These are phyloP conservation scores for Boletales sp. DNA, from an alignment of 768 basidiomycete species.

Conservation along the genomic window DNA sequence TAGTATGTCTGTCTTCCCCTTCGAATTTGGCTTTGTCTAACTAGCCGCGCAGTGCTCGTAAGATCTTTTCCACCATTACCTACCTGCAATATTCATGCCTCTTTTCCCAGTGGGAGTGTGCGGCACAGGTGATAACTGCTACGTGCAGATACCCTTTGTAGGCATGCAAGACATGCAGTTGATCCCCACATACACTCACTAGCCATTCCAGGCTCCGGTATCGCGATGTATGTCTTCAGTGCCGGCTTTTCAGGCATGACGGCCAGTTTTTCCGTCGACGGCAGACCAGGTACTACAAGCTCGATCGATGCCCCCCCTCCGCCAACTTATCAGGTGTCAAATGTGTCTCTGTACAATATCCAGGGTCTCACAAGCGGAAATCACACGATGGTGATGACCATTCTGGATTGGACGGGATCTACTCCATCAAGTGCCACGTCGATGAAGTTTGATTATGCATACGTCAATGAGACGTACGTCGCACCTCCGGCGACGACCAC, in stretches of 20 bases:
- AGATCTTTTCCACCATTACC: neutral
- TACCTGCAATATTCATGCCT: neutral
- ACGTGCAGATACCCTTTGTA: conserved; percentile 17
- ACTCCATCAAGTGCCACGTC: conserved; percentile 1
- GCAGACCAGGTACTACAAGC: conserved; percentile 1
- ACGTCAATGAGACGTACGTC: conserved; percentile 21
- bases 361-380: conserved; percentile 15
- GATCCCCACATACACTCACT: neutral
- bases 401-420: conserved; percentile 16
- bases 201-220: conserved; percentile 18
- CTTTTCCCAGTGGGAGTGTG: conserved; percentile 15
- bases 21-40: neutral
- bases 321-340: conserved; percentile 19
- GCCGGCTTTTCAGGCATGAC: conserved; percentile 19
- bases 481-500: neutral
- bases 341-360: conserved; percentile 14
- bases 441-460: conserved; percentile 28
- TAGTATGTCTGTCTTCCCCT: conserved; percentile 15
- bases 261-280: conserved; percentile 21
- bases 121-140: conserved; percentile 10
- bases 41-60: conserved; percentile 14
- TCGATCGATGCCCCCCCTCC: conserved; percentile 2
- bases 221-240: conserved; percentile 24
- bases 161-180: conserved; percentile 5
- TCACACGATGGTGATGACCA: conserved; percentile 20